These are phyloP conservation scores for Candida anglica DNA, from an alignment of 805 yeast species.

Conservation along the genomic window DNA sequence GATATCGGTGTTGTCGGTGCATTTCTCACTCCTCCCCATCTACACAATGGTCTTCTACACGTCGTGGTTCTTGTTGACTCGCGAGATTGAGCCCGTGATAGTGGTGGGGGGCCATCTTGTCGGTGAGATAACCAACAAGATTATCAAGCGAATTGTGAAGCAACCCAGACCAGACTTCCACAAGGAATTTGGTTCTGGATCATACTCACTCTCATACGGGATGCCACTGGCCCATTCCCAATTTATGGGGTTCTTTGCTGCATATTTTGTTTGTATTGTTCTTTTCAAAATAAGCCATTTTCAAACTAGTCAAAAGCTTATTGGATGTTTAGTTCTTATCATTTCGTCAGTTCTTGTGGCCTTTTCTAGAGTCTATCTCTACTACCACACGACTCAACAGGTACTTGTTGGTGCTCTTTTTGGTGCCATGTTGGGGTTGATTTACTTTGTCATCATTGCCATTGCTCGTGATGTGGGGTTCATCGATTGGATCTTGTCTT, in stretches of 20 bases:
- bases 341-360: conserved; percentile 43
- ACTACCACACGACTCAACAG: conserved; percentile 73
- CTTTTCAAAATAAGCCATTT: conserved; percentile 39
- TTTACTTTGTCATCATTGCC: conserved; percentile 51
- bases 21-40: conserved; percentile 78
- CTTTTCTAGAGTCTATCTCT: conserved; percentile 69
- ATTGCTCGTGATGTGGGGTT: conserved; percentile 65
- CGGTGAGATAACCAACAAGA: conserved; percentile 68
- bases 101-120: conserved; percentile 82
- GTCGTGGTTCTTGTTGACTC: conserved; percentile 75
- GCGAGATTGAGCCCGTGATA: conserved; percentile 83
- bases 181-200: conserved; percentile 40
- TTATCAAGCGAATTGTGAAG: conserved; percentile 58
- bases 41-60: conserved; percentile 72
- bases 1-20: conserved; percentile 59
- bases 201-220: conserved; percentile 65
- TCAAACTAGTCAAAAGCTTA: conserved; percentile 16
- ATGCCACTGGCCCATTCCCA: conserved; percentile 98
- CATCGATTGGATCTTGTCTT: conserved; percentile 57
- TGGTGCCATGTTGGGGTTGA: conserved; percentile 58
- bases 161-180: conserved; percentile 73
- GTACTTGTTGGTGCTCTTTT: conserved; percentile 66
- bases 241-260: conserved; percentile 84
- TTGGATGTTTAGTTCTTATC: conserved; percentile 24
- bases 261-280: conserved; percentile 46